A percentile compares a stretch with the other conserved stretches of the same genome.
Evolutionary conservation across 2,329 filamentous ascomycete species (phyloP).

Genomic region (Penicillium frequentans): DNA sequence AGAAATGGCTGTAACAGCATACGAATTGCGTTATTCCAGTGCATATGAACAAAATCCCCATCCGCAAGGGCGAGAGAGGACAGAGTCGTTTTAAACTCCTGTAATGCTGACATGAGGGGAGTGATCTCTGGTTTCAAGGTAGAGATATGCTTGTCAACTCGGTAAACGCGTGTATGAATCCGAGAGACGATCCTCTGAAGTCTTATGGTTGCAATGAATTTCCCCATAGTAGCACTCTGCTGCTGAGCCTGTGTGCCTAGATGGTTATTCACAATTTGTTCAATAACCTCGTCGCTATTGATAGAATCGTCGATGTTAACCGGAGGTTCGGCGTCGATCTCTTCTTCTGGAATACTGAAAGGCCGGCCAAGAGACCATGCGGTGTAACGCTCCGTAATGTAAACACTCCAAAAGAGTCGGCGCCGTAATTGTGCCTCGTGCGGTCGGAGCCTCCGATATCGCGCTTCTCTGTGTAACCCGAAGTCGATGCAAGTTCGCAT

Average conservation of each 20-base stretch:
- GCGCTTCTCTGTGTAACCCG: conserved; percentile 21
- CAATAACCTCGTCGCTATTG: not conserved
- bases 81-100: conserved; percentile 13
- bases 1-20: conserved; percentile 22
- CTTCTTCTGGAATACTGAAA: conserved; percentile 33
- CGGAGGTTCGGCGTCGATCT: conserved; percentile 29
- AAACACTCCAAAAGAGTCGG: conserved; percentile 35
- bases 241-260: not conserved
- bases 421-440: conserved; percentile 18
- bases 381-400: conserved; percentile 30
- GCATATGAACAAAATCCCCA: conserved; percentile 23
- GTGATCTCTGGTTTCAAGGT: conserved; percentile 7
- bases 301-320: conserved; percentile 14
- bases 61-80: conserved; percentile 2
- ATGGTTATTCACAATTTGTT: not conserved
- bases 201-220: conserved; percentile 5
- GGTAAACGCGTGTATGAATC: conserved; percentile 18
- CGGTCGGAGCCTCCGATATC: conserved; percentile 13
- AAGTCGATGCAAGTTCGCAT: conserved; percentile 28
- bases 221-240: not conserved
- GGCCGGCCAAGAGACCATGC: conserved; percentile 31
- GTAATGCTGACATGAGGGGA: conserved; percentile 11
- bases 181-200: conserved; percentile 20
- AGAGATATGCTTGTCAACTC: conserved; percentile 8
- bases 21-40: conserved; percentile 17